Evolutionary conservation across 345 rosid genomes (phyloP).

Genomic region (thale cress (Arabidopsis thaliana)): TAIR10.1 NC_003070.9:6642501-6643000

Average conservation of each 20-base stretch:
- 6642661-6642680: neutral
- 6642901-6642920: conserved; percentile 19
- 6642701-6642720: neutral
- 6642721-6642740: neutral
- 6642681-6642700: neutral
- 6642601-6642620: neutral
- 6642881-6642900: conserved; percentile 12
- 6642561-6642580: too few species aligned
- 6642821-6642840: conserved; percentile 3
- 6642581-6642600: neutral
- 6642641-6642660: neutral
- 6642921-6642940: conserved; percentile 8
- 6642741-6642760: neutral
- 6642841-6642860: neutral
- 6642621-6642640: too few species aligned
- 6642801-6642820: neutral
- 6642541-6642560: too few species aligned
- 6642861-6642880: neutral
- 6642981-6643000: conserved; percentile 4
- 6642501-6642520: too few species aligned
- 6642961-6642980: conserved; percentile 6
- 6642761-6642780: conserved; percentile 2
- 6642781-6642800: neutral
- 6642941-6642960: neutral
- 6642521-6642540: too few species aligned